Conservation (phyloP, 768 basidiomycete species). For the Fibroporia radiculosa region DNA sequence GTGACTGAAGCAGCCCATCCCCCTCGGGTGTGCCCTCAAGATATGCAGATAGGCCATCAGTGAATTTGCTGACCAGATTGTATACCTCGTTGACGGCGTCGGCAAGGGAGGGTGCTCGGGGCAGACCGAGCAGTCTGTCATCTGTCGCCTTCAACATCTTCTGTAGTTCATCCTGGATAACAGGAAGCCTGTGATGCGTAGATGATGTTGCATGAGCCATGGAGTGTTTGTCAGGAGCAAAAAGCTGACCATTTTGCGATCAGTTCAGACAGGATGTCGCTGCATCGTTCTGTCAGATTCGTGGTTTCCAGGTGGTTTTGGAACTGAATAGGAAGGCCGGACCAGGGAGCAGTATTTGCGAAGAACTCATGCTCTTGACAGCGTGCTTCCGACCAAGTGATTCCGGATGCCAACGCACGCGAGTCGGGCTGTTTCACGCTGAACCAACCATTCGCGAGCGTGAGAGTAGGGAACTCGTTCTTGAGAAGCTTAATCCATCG, state of each 20-base stretch:
- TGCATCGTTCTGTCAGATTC: slow-evolving; percentile 50
- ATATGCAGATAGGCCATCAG: slow-evolving; percentile 33
- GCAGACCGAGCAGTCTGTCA: slow-evolving; percentile 25
- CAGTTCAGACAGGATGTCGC: slow-evolving; percentile 51
- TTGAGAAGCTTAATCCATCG: slow-evolving; percentile 50
- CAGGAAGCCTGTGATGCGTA: slow-evolving; percentile 40
- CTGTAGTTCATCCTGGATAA: slow-evolving; percentile 51
- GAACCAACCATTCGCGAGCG: slow-evolving; percentile 49
- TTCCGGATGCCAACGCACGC: slow-evolving; percentile 37
- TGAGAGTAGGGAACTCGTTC: slow-evolving; percentile 29
- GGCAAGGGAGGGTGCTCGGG: slow-evolving; percentile 39
- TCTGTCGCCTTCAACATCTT: slow-evolving; percentile 34
- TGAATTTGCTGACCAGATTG: slow-evolving; percentile 38
- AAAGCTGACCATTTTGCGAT: slow-evolving; percentile 48
- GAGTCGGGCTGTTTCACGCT: slow-evolving; percentile 38
- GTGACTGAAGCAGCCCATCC: slow-evolving; percentile 47
- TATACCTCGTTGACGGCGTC: slow-evolving; percentile 53
- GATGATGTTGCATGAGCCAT: slow-evolving; percentile 23
- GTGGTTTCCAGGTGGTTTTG: slow-evolving; percentile 47
- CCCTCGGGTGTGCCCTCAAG: slow-evolving; percentile 47
- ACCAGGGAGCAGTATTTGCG: slow-evolving; percentile 43
- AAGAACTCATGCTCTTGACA: slow-evolving; percentile 52
- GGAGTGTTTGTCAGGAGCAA: slow-evolving; percentile 25
- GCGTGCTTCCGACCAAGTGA: slow-evolving; percentile 57
- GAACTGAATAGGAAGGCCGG: slow-evolving; percentile 38